Base-by-base conservation (phyloP, 495 filamentous ascomycete species). In the Extremus antarcticus region DNA sequence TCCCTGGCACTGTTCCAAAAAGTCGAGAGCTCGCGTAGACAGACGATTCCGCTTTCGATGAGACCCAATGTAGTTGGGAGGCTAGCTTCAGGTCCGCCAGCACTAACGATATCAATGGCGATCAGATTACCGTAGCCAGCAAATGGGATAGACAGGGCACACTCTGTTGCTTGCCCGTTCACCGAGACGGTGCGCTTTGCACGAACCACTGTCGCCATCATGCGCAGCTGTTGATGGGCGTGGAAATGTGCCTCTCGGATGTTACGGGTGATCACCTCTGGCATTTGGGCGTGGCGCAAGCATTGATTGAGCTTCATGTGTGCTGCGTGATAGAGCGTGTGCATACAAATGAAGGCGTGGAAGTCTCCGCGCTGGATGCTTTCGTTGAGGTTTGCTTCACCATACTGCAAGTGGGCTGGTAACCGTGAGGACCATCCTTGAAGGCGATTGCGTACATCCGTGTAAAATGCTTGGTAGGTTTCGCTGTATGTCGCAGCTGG, bases 251-350 rank as follows among this genome's bases (percentile, higher is more conserved):
- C 54, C n/a, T 19, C 43, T 32, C 59, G 48, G 50, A 69, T 63
- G 52, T 69, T 70, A 47, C 68, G 65, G 25, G 24, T 25, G 16
- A 64, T 41, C 3, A 47, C 54, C 24, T 63, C 57, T 3, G 57
- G 47, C 11, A 62, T 29, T 1, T 64, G 50, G n/a, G 41, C 25
- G 53, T 55, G 41, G 11, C 75, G 76, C 3, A 73, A 74, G 56
- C 83, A 75, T 38, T 84, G 75, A 56, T 85, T 82, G 8, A 86
- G 70, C 43, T 79, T 78, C 68, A 85, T 76, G 51, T 76, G 62
- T 2, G 77, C 76, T 22, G 74, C 71, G 63, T 84, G 78, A 64
- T 83, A 81, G 22, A 85, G 66, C 23, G 83, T 62, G 60, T 86
- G 82, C 57, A 82, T 76, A 0, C 73, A 72, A 48, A 85, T 65